Percentiles rank a stretch among this genome's conserved stretches.
Conservation (phyloP, 1,284 basidiomycete species). For the Naganishia liquefaciens region DNA sequence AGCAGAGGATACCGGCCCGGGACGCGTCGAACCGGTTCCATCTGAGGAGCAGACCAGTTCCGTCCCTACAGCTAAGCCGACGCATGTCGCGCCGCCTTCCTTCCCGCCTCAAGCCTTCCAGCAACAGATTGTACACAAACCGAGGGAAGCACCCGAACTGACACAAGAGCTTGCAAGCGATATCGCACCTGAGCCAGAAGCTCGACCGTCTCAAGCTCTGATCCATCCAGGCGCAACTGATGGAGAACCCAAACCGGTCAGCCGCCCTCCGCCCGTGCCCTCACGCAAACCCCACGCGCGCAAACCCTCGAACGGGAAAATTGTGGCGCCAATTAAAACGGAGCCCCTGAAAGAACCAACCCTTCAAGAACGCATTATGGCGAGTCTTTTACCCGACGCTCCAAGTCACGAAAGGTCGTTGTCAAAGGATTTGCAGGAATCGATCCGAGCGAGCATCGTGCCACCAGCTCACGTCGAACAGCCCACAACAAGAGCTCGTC, state of each 20-base stretch:
- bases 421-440: conserved; percentile 12
- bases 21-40: neutral
- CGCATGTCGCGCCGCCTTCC: conserved; percentile 5
- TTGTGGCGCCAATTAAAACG: neutral
- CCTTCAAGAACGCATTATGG: conserved; percentile 19
- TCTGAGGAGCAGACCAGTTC: neutral
- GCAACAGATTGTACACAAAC: neutral
- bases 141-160: neutral
- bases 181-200: neutral
- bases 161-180: neutral
- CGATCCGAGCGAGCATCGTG: conserved; percentile 18
- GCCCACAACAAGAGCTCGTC: neutral
- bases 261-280: conserved; percentile 2
- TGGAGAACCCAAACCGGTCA: neutral
- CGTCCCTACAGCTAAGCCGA: neutral
- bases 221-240: neutral
- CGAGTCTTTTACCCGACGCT: conserved; percentile 7
- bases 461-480: neutral
- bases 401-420: conserved; percentile 16
- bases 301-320: conserved; percentile 8
- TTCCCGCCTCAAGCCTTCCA: neutral
- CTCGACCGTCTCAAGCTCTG: neutral
- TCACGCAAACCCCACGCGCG: conserved; percentile 15
- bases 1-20: conserved; percentile 3
- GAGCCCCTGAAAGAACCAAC: conserved; percentile 21